Evolutionary conservation across 106 monocot genomes (phyloP).

Genomic region (Hemerocallis citrina): DNA sequence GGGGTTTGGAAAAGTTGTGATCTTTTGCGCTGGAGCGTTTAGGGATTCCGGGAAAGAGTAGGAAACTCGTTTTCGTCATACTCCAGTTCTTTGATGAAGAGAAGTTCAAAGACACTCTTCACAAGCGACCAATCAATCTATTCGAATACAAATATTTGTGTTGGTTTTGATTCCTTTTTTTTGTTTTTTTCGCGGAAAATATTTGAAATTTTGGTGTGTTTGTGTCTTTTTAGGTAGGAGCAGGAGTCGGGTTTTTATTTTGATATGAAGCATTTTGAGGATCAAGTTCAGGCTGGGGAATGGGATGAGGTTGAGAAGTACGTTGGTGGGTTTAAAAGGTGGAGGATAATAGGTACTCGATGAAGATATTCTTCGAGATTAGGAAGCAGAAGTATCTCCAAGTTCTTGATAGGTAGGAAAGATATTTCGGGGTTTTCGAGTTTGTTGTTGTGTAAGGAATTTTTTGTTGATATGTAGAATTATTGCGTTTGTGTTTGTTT

Average conservation of each 20-base stretch:
- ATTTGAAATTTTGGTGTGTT: background rate
- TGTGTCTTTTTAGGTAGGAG: conserved; percentile 10
- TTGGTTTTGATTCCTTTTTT: background rate
- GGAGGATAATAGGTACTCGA: conserved; percentile 82
- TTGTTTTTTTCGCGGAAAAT: too few relatives aligned
- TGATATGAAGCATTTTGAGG: conserved; percentile 93
- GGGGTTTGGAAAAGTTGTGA: too few relatives aligned
- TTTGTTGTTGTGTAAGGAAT: background rate
- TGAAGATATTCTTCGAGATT: conserved; percentile 95
- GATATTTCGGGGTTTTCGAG: conserved; percentile 17
- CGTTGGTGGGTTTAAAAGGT: conserved; percentile 64
- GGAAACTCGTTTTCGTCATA: conserved; percentile 94
- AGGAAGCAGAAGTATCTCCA: conserved; percentile 93
- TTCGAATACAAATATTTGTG: too few relatives aligned
- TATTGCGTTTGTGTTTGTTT: background rate
- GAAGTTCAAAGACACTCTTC: conserved; percentile 92
- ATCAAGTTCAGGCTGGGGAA: conserved; percentile 76
- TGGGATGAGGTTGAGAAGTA: conserved; percentile 92
- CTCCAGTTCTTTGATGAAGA: conserved; percentile 94
- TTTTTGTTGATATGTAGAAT: too few relatives aligned
- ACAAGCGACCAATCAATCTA: conserved; percentile 47
- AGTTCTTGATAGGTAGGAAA: conserved; percentile 75
- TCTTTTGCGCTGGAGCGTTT: conserved; percentile 76
- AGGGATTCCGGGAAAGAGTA: conserved; percentile 68
- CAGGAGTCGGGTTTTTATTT: conserved; percentile 85